Evolutionary conservation across 139 green algal species (phyloP), one percentile per base, ranked within the genome.

Genomic region (Marvania coccoides): DNA sequence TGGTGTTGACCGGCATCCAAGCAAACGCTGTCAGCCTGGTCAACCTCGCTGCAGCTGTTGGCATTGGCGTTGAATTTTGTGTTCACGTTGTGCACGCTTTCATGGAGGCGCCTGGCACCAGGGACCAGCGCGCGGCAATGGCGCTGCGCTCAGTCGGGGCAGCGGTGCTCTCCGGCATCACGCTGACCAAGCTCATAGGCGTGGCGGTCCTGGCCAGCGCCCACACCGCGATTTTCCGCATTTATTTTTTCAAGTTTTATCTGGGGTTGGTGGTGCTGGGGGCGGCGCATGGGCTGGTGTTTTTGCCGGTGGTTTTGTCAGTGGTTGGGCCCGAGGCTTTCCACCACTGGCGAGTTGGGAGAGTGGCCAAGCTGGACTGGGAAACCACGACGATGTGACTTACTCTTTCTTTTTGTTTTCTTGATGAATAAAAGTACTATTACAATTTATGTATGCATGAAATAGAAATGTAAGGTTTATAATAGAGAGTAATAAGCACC

Each of bases 61-160:
- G 88, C 42, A 95, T 95, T 28, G 82, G 76, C 0, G 82, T 96
- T 31, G 88, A 95, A 85, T 95, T 95, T 61, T 85, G 75, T 38
- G 83, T 80, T 1, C 89, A 96, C 65, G 70, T 94, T 12, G 58
- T 90, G 45, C 88, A 94, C 57, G 76, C 84, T 0, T 93, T 88
- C 62, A 47, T 85, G 56, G 70, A 70, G 47, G 68, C 72, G 47
- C 45, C 66, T 9, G 77, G 82, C 6, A 64, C 38, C 42, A 60
- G 72, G 10, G 54, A 65, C 59, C 42, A 74, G 53, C 71, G 85
- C 1, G 62, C 71, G 14, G 63, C 65, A 0, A 38, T 60, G 2
- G 83, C 84, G 26, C 54, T 90, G 35, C 35, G 51, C 14, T 64
- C 63, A 31, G 83, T 88, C 28, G 89, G 88, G 7, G 80, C 86